Percentiles rank a stretch among this genome's conserved stretches.
phyloP scores from a whole-genome alignment of 108 stramenopile species.

The Skeletonema grethae region DNA sequence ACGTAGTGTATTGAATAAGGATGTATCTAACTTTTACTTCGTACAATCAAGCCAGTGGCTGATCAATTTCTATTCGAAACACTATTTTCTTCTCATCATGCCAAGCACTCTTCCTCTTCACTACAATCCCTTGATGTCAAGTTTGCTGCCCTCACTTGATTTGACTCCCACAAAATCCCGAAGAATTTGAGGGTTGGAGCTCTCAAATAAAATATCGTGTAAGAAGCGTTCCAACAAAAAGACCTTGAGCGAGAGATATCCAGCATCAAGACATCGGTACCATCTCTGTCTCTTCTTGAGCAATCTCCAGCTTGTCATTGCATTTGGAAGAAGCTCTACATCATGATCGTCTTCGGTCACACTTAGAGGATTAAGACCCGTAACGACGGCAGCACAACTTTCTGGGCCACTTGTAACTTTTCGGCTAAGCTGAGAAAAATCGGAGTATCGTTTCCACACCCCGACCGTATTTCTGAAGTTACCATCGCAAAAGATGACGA shows the following conservation, averaged over 20 bases:
- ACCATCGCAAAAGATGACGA: slow-evolving; percentile 84
- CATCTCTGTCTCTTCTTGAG: slow-evolving; percentile 89
- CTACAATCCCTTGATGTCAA: slow-evolving; percentile 34
- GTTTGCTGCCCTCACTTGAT: slow-evolving; percentile 30
- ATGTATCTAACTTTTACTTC: neutral
- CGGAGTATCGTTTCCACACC: slow-evolving; percentile 90
- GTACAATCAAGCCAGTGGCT: neutral
- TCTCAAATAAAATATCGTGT: slow-evolving; percentile 95
- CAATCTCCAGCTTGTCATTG: slow-evolving; percentile 86
- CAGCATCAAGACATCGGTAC: slow-evolving; percentile 93
- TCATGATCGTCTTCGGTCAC: slow-evolving; percentile 82
- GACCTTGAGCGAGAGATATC: slow-evolving; percentile 93
- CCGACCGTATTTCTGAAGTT: slow-evolving; percentile 85
- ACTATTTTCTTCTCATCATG: neutral
- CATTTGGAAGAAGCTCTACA: slow-evolving; percentile 74
- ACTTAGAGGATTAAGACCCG: slow-evolving; percentile 75
- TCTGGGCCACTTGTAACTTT: slow-evolving; percentile 75
- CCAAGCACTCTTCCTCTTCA: neutral
- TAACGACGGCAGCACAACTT: slow-evolving; percentile 76
- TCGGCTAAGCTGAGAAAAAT: slow-evolving; percentile 76
- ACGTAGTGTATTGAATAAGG: neutral
- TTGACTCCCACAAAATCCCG: slow-evolving; percentile 74
- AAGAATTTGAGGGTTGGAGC: slow-evolving; percentile 72
- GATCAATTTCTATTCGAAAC: neutral
- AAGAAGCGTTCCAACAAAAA: slow-evolving; percentile 95